Conservation (phyloP, 306 rosid species). For the Quercus mongolica region DNA sequence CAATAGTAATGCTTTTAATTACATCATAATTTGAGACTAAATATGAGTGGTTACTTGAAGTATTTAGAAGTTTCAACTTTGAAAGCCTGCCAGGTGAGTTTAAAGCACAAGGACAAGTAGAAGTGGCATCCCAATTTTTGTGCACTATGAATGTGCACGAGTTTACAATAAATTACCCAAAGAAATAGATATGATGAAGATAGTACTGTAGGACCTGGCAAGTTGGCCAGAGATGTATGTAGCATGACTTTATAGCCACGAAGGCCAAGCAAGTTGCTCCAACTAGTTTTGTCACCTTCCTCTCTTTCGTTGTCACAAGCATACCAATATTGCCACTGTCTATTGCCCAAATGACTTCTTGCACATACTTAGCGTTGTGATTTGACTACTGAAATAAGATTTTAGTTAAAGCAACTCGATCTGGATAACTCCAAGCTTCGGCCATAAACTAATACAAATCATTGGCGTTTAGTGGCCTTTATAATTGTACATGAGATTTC, state of each 20-base stretch:
- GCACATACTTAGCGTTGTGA: background rate
- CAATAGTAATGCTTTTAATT: background rate
- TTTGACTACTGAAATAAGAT: slow-evolving; percentile 1
- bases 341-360: background rate
- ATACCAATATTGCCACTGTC: background rate
- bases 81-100: background rate
- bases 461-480: slow-evolving; percentile 14
- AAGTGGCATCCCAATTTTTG: background rate
- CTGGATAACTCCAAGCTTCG: no score
- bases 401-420: background rate
- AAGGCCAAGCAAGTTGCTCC: slow-evolving; percentile 19
- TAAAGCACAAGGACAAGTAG: background rate
- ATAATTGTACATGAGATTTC: background rate
- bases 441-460: no score
- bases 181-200: background rate
- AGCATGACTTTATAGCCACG: slow-evolving; percentile 28
- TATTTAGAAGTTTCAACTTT: no score
- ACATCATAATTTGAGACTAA: background rate
- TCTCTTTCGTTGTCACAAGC: background rate
- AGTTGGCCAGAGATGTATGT: slow-evolving; percentile 22
- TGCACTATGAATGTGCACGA: no score
- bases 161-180: background rate
- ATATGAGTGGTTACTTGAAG: background rate
- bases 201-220: slow-evolving; percentile 3
- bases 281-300: slow-evolving; percentile 3